Evolutionary conservation across 169 alveolate species (phyloP).

Genomic region (Plasmodium ovale): DNA sequence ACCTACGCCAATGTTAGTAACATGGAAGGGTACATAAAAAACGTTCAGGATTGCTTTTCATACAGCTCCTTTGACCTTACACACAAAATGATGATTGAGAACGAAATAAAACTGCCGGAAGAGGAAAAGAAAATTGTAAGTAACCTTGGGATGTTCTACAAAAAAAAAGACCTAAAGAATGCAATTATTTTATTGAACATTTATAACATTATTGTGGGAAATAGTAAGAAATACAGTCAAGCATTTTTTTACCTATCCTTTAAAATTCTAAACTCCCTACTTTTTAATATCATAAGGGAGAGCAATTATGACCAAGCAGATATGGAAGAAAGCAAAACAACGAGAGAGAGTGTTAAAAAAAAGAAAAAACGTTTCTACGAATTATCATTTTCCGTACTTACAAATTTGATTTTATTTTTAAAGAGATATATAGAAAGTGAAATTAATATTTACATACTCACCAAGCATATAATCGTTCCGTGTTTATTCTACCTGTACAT

Average conservation of each 20-base stretch:
- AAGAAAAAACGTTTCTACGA: not conserved
- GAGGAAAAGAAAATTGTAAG: not conserved
- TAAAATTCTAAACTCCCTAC: slow-evolving; percentile 50
- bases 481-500: slow-evolving; percentile 32
- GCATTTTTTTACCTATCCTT: slow-evolving; percentile 57
- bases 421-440: slow-evolving; percentile 35
- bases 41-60: slow-evolving; percentile 13
- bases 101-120: not conserved
- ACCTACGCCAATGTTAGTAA: slow-evolving; percentile 22
- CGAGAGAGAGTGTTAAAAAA: not conserved
- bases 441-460: slow-evolving; percentile 57
- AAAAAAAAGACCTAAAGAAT: slow-evolving; percentile 56
- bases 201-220: slow-evolving; percentile 57
- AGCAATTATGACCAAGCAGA: not conserved
- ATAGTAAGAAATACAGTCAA: slow-evolving; percentile 56
- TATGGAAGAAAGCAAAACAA: not conserved
- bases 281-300: slow-evolving; percentile 14
- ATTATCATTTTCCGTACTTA: slow-evolving; percentile 41
- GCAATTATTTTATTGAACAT: slow-evolving; percentile 50
- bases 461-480: slow-evolving; percentile 57
- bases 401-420: slow-evolving; percentile 39
- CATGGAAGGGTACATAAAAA: slow-evolving; percentile 34
- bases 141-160: slow-evolving; percentile 47
- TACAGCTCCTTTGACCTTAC: not conserved
- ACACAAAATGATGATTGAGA: not conserved